Conservation (phyloP, 2,329 filamentous ascomycete species). For the Aaosphaeria arxii region DNA sequence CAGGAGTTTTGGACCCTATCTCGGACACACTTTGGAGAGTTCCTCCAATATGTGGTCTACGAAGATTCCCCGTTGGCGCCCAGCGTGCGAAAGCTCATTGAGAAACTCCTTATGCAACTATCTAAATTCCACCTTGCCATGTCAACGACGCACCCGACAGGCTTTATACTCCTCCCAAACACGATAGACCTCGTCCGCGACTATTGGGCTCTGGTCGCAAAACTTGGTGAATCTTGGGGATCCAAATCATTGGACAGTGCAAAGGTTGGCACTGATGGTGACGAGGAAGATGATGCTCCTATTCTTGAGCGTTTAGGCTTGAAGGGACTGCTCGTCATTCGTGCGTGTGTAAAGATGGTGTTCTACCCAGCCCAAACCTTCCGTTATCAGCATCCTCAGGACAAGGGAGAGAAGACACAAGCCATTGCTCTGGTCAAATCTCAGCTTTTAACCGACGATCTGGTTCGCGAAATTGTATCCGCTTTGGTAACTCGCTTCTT, state of each 20-base stretch:
- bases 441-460: slow-evolving; percentile 70
- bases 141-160: slow-evolving; percentile 73
- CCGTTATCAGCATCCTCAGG: slow-evolving; percentile 72
- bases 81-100: slow-evolving; percentile 61
- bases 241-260: slow-evolving; percentile 44
- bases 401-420: slow-evolving; percentile 71
- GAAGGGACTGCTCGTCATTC: slow-evolving; percentile 77
- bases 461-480: slow-evolving; percentile 80
- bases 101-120: slow-evolving; percentile 84
- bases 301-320: slow-evolving; percentile 77
- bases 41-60: slow-evolving; percentile 63
- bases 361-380: slow-evolving; percentile 80
- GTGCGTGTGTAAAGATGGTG: slow-evolving; percentile 80
- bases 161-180: slow-evolving; percentile 78
- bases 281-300: slow-evolving; percentile 49
- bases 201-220: slow-evolving; percentile 81
- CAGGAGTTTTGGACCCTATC: slow-evolving; percentile 78
- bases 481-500: slow-evolving; percentile 84
- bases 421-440: slow-evolving; percentile 68
- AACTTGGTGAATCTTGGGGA: slow-evolving; percentile 72
- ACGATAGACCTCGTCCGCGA: slow-evolving; percentile 73
- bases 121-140: slow-evolving; percentile 90
- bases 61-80: slow-evolving; percentile 52
- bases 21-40: slow-evolving; percentile 70
- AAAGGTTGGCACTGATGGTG: slow-evolving; percentile 44